A percentile compares a stretch with the other conserved stretches of the same genome.
Conservation (phyloP, 352 stramenopile genomes). For the Elongisporangium undulatum region DNA sequence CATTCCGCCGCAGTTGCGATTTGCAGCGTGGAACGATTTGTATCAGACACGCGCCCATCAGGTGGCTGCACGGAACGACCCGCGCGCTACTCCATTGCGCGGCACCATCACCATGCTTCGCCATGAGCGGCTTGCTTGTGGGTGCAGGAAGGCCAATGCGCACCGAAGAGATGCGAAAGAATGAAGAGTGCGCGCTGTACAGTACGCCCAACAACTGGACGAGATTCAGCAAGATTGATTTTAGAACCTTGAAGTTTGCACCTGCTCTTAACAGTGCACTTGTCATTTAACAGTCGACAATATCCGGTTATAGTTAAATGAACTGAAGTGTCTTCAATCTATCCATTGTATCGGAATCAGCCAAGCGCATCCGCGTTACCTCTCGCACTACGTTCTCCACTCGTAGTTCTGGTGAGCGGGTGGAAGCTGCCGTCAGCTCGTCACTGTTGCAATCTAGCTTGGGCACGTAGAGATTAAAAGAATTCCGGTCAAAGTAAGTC, state of each 20-base stretch:
- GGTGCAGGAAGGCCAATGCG: not conserved
- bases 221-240: too few species aligned
- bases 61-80: not conserved
- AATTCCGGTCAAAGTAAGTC: too few species aligned
- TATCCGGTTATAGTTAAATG: too few species aligned
- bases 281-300: too few species aligned
- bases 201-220: not conserved
- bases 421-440: too few species aligned
- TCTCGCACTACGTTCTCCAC: too few species aligned
- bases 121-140: not conserved
- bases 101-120: not conserved
- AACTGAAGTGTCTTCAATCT: too few species aligned
- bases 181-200: not conserved
- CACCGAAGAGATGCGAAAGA: not conserved
- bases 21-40: not conserved
- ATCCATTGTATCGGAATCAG: too few species aligned
- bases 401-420: too few species aligned
- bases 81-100: not conserved
- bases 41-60: not conserved
- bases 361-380: too few species aligned
- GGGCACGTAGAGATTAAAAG: too few species aligned
- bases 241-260: not conserved
- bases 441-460: too few species aligned
- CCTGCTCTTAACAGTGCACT: not conserved
- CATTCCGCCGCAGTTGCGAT: not conserved